phyloP scores from a whole-genome alignment of 352 stramenopile species.

The Pythium scleroteichum region DNA sequence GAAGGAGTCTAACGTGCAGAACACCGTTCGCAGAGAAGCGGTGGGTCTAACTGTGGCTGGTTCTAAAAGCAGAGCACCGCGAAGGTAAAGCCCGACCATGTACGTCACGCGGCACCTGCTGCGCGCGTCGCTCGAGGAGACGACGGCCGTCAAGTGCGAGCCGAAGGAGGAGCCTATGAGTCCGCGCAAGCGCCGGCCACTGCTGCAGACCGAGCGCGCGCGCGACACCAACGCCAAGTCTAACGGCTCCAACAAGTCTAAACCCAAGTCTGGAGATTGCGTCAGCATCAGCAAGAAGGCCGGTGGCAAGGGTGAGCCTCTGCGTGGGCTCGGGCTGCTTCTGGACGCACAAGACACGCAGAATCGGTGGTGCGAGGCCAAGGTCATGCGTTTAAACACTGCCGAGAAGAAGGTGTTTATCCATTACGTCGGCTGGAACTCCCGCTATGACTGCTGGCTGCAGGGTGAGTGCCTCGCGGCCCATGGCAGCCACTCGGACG shows the following conservation, averaged over 20 bases:
- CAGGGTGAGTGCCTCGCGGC: constrained; percentile 40
- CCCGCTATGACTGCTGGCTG: constrained; percentile 70
- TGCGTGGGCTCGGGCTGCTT: constrained; percentile 45
- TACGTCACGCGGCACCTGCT: constrained; percentile 66
- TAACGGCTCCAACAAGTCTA: not conserved
- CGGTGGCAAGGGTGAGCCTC: not conserved
- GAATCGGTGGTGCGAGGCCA: constrained; percentile 64
- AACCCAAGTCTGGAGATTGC: not conserved
- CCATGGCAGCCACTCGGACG: constrained; percentile 50
- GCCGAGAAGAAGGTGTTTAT: constrained; percentile 43
- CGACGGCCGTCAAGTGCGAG: constrained; percentile 8
- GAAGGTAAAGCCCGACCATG: constrained; percentile 31
- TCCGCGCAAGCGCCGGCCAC: constrained; percentile 22
- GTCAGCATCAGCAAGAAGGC: too few species aligned
- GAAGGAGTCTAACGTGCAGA: constrained; percentile 3
- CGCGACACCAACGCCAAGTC: constrained; percentile 3
- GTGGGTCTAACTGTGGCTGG: constrained; percentile 1
- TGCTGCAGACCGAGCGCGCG: constrained; percentile 5
- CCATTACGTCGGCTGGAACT: constrained; percentile 81
- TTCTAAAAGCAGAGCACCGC: constrained; percentile 1
- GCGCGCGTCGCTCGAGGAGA: constrained; percentile 52
- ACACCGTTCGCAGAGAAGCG: not conserved
- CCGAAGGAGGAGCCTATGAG: constrained; percentile 3
- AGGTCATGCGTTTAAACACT: constrained; percentile 50
- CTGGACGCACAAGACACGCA: constrained; percentile 58